A percentile compares a stretch with the other conserved stretches of the same genome.
These are phyloP conservation scores for Termitomyces sp. DNA, from an alignment of 768 basidiomycete species.

Conservation along the genomic window DNA sequence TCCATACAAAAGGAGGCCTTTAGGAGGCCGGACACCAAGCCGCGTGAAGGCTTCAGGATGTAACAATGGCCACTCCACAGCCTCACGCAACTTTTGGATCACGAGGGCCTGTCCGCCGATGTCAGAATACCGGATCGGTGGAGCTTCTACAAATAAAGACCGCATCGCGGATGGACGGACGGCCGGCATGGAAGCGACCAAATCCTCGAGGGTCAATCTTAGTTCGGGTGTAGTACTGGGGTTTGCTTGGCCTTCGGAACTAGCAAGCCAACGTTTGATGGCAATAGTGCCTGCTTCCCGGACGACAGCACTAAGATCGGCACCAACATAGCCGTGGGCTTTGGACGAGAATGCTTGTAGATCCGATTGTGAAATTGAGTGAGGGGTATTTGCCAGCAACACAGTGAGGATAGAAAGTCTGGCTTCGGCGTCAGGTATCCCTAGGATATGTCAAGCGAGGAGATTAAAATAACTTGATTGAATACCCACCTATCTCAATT, in stretches of 20 bases:
- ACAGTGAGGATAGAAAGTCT: constrained; percentile 86
- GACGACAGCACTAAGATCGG: constrained; percentile 88
- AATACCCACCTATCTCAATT: constrained; percentile 78
- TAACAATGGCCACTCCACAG: constrained; percentile 91
- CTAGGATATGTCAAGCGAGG: constrained; percentile 29
- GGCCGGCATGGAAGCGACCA: constrained; percentile 63
- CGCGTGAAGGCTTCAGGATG: constrained; percentile 85
- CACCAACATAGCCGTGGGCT: constrained; percentile 96
- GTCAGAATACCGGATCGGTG: constrained; percentile 77
- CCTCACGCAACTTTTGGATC: constrained; percentile 84
- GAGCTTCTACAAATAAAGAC: constrained; percentile 84
- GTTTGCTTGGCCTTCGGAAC: constrained; percentile 12
- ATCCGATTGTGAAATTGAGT: constrained; percentile 54
- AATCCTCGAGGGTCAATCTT: constrained; percentile 54
- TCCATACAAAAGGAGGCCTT: constrained; percentile 88
- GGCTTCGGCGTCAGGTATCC: constrained; percentile 84
- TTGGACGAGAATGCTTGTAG: constrained; percentile 63
- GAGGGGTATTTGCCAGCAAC: constrained; percentile 74
- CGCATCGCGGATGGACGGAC: constrained; percentile 94
- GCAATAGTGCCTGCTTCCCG: constrained; percentile 90
- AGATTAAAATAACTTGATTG: neutral
- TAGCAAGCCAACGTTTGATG: constrained; percentile 74
- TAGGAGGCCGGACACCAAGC: constrained; percentile 82
- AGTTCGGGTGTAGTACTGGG: constrained; percentile 14
- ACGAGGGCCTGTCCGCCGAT: constrained; percentile 83